phyloP scores from a whole-genome alignment of 2,329 filamentous ascomycete genomes.

The Stachybotrys elegans region DNA sequence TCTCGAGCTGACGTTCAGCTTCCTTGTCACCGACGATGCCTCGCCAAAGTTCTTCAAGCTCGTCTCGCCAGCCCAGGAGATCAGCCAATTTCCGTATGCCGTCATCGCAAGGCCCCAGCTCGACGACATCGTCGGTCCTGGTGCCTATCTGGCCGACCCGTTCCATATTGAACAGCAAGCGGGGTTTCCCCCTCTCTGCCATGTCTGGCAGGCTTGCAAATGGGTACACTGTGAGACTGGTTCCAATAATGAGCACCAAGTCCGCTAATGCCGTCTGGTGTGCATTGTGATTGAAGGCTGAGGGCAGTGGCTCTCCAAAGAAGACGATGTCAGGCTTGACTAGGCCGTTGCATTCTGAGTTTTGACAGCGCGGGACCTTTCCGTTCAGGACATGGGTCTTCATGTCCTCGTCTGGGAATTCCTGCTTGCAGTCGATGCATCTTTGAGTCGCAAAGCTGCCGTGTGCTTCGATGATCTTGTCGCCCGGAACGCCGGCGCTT shows the following conservation, averaged over 20 bases:
- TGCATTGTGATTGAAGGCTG: conserved; percentile 27
- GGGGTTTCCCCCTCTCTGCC: conserved; percentile 57
- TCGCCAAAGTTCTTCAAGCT: conserved; percentile 74
- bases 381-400: conserved; percentile 59
- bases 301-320: conserved; percentile 68
- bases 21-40: conserved; percentile 58
- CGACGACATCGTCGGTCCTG: conserved; percentile 75
- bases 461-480: conserved; percentile 87
- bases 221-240: conserved; percentile 80
- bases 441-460: conserved; percentile 89
- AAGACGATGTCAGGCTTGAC: conserved; percentile 96
- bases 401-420: conserved; percentile 73
- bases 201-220: conserved; percentile 76
- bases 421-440: conserved; percentile 79
- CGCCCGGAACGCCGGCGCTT: conserved; percentile 72
- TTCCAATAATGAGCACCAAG: conserved; percentile 80
- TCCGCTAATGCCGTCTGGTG: conserved; percentile 59
- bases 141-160: conserved; percentile 73
- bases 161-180: conserved; percentile 85
- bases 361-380: conserved; percentile 64
- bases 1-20: conserved; percentile 41
- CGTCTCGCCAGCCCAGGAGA: conserved; percentile 77
- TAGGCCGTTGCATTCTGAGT: conserved; percentile 62
- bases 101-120: conserved; percentile 77
- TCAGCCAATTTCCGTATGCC: conserved; percentile 75